Evolutionary conservation across 78 protist species (phyloP), one percentile per base, ranked within the genome.

Genomic region (Cavenderia fasciculata): DNA sequence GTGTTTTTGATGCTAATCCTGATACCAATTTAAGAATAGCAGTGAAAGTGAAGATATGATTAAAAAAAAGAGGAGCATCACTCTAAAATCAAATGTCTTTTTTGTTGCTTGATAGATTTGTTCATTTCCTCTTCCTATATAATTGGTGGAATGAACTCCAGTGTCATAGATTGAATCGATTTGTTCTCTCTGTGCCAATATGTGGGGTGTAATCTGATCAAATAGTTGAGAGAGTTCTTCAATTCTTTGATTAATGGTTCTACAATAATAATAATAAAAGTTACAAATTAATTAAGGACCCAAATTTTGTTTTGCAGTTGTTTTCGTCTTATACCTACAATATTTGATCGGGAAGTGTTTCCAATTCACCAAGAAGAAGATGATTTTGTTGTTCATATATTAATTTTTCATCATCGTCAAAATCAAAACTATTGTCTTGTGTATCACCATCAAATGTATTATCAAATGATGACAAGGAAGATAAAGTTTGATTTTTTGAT

Each of bases 171-270:
- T 79, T 31, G 47, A 66, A 19, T 69, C 44, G 10, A 79, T 63
- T 6, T 40, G 56, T 27, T 79, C 88, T 66, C 62, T 63, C 36
- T 79, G 88, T 41, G 74, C 54, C 44, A 79, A 44, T 21, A 79
- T 66, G 31, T 79, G 88, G 0, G 88, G 88, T 25, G 88, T 79
- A 40, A 79, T 66, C 63, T 79, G 77, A 66, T 79, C 88, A 66
- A 66, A 79, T 38, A 79, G 29, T 10, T 29, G n/a, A 19, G 88
- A 66, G 11, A 79, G 21, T 27, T 66, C 88, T 23, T 79, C 88
- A 18, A 79, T 44, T 65, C 66, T 74, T 38, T 41, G 33, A 59
- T 79, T 51, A 38, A 79, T 66, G 29, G 52, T 68, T 27, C 87
- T 78, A n/a, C 33, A 7, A 16, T 18, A 54, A 38, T 56, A n/a